These are phyloP conservation scores for Climacium dendroides DNA, from an alignment of 225 moss, liverwort and hornwort species.

Conservation along the genomic window DNA sequence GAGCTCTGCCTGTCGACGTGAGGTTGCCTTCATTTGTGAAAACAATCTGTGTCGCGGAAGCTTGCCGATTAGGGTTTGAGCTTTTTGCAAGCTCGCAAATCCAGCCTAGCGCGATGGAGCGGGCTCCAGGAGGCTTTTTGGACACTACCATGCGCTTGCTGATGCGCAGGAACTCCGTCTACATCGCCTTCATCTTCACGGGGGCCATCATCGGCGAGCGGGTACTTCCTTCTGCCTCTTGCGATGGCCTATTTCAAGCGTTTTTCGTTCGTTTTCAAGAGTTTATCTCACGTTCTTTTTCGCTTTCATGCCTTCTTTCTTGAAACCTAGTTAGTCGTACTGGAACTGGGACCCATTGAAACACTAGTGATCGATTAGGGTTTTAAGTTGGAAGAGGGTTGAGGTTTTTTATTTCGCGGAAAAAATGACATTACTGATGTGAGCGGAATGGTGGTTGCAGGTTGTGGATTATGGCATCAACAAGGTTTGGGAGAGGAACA, in stretches of 20 bases:
- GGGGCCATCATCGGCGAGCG: conserved; percentile 96
- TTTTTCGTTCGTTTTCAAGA: background rate
- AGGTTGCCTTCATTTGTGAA: background rate
- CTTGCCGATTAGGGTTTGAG: background rate
- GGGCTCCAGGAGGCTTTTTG: conserved; percentile 42
- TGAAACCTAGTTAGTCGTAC: background rate
- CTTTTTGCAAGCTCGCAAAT: background rate
- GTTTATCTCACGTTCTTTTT: background rate
- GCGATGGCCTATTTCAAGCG: background rate
- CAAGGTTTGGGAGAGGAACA: conserved; percentile 85
- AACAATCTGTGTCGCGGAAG: background rate
- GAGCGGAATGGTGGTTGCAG: conserved; percentile 14
- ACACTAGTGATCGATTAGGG: background rate
- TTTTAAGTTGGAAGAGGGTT: background rate
- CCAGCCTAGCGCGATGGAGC: conserved; percentile 22
- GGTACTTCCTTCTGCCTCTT: conserved; percentile 8
- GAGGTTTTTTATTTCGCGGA: background rate
- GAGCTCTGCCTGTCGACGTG: background rate
- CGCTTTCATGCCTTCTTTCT: background rate
- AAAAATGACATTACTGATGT: background rate
- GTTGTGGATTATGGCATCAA: conserved; percentile 80
- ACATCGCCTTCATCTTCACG: conserved; percentile 75
- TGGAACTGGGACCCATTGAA: background rate
- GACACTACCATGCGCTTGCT: conserved; percentile 78
- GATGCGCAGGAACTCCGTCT: conserved; percentile 75